These are phyloP conservation scores for Aspergillus pseudoviridinutans DNA, from an alignment of 2,329 filamentous ascomycete genomes.

Conservation along the genomic window DNA sequence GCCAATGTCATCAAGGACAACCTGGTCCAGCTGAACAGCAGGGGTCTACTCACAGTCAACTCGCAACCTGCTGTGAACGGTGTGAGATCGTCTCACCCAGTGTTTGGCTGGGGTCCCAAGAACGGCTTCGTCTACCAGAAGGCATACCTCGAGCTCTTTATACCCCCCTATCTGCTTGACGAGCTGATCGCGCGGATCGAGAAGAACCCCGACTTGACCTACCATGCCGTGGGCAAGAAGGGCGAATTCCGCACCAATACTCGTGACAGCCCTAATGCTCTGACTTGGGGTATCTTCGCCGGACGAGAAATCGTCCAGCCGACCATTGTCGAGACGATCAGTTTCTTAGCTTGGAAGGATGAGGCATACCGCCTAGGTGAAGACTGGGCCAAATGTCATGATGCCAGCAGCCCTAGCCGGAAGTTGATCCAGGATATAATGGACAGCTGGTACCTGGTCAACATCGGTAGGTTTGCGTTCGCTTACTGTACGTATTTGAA, in stretches of 20 bases:
- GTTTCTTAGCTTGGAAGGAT: constrained; percentile 97
- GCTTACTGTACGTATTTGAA: background rate
- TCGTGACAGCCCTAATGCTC: constrained; percentile 83
- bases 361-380: constrained; percentile 89
- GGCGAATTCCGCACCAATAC: constrained; percentile 83
- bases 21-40: constrained; percentile 75
- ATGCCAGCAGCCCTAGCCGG: constrained; percentile 70
- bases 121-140: constrained; percentile 99
- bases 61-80: constrained; percentile 94
- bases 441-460: constrained; percentile 88
- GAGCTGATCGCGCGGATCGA: constrained; percentile 77
- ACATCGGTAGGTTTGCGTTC: constrained; percentile 67
- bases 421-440: constrained; percentile 77
- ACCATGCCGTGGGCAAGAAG: constrained; percentile 84
- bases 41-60: constrained; percentile 91
- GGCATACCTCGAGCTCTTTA: constrained; percentile 87
- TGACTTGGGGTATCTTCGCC: constrained; percentile 98
- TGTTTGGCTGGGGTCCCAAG: constrained; percentile 89
- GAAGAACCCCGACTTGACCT: constrained; percentile 76
- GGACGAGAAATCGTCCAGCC: constrained; percentile 99
- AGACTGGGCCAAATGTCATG: constrained; percentile 92
- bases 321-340: constrained; percentile 97
- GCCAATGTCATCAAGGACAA: constrained; percentile 72
- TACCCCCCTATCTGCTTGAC: constrained; percentile 73
- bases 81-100: constrained; percentile 76